Percentiles rank a stretch among this genome's conserved stretches.
phyloP scores from a whole-genome alignment of 2,329 filamentous ascomycete species.

The Colletotrichum phormii region DNA sequence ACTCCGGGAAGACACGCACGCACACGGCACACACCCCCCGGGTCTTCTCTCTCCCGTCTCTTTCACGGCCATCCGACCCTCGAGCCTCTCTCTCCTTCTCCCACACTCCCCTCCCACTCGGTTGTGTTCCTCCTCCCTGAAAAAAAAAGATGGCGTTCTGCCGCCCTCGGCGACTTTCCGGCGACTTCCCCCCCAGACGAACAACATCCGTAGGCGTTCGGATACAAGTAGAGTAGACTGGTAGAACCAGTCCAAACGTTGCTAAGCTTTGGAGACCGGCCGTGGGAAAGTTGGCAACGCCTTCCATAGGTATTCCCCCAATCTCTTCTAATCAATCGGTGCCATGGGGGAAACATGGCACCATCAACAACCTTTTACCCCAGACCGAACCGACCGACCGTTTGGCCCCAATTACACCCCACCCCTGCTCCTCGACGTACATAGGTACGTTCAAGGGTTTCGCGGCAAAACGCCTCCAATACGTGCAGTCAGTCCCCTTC shows the following conservation, averaged over 20 bases:
- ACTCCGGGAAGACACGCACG: conserved; percentile 3
- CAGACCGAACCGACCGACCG: not conserved
- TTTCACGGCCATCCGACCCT: too few species aligned
- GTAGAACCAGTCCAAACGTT: not conserved
- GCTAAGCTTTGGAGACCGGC: not conserved
- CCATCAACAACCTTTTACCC: not conserved
- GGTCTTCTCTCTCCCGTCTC: not conserved
- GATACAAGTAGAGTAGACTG: too few species aligned
- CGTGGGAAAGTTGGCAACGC: not conserved
- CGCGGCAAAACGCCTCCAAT: not conserved
- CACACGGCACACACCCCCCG: not conserved
- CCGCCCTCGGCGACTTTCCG: conserved; percentile 19
- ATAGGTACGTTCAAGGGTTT: not conserved
- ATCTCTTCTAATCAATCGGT: not conserved
- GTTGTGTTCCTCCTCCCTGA: not conserved
- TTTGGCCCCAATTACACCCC: not conserved
- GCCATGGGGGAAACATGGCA: not conserved
- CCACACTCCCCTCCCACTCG: not conserved
- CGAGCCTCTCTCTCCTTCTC: not conserved
- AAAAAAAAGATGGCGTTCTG: not conserved
- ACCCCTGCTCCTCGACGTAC: not conserved
- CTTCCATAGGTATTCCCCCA: not conserved
- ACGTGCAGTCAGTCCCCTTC: not conserved
- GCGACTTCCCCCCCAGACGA: conserved; percentile 7
- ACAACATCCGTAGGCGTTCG: not conserved